A percentile compares a stretch with the other conserved stretches of the same genome.
phyloP scores from a whole-genome alignment of 1,284 basidiomycete species.

The Ganoderma lucidum region DNA sequence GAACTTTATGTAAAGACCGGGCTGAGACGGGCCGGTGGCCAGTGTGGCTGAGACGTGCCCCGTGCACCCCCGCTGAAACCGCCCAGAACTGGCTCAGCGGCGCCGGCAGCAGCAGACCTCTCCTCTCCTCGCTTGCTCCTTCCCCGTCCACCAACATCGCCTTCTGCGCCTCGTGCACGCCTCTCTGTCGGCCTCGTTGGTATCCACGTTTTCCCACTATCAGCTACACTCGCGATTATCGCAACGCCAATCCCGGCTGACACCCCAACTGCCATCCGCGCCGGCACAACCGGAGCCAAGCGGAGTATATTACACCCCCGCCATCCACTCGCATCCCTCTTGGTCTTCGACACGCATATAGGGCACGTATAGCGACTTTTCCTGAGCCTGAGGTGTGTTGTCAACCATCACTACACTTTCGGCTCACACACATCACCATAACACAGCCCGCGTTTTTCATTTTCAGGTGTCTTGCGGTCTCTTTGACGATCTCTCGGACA shows the following conservation, averaged over 20 bases:
- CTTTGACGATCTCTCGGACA: background rate
- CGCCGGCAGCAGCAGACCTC: background rate
- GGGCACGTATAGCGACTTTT: background rate
- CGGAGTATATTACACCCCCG: background rate
- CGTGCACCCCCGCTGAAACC: background rate
- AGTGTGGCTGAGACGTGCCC: background rate
- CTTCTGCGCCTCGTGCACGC: background rate
- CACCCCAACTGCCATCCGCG: background rate
- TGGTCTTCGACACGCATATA: background rate
- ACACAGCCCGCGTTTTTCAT: background rate
- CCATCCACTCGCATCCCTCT: background rate
- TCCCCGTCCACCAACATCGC: background rate
- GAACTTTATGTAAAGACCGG: background rate
- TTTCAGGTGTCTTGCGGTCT: background rate
- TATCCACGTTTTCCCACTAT: background rate
- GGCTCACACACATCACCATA: background rate
- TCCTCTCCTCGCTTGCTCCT: background rate
- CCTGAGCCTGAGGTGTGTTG: background rate
- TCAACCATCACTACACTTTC: background rate
- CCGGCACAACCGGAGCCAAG: background rate
- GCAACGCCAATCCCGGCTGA: constrained; percentile 2
- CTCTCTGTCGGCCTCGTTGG: background rate
- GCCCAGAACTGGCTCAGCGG: background rate
- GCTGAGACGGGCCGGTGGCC: background rate
- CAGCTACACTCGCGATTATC: background rate